phyloP scores from a whole-genome alignment of 345 rosid species.

The Hibiscus trionum region DNA sequence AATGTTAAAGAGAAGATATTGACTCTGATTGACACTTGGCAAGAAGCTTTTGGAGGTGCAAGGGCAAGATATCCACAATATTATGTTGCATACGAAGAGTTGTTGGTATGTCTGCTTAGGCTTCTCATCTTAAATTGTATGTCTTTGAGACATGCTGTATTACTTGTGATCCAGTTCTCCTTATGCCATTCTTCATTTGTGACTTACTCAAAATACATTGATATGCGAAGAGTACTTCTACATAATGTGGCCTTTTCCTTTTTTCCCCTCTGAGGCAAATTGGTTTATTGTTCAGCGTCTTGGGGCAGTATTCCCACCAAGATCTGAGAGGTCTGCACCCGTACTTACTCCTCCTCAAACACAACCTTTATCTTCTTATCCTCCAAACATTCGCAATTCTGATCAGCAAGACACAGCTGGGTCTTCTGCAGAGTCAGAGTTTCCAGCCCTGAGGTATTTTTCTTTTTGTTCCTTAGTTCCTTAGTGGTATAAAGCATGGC shows the following conservation, averaged over 20 bases:
- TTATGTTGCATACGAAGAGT: constrained; percentile 91
- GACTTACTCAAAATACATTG: background rate
- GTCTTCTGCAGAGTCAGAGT: constrained; percentile 77
- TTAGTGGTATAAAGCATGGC: constrained; percentile 5
- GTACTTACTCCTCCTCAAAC: constrained; percentile 95
- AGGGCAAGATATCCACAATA: constrained; percentile 99
- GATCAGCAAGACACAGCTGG: constrained; percentile 58
- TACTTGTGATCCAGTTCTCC: background rate
- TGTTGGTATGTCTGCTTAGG: constrained; percentile 56
- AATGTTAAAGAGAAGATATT: constrained; percentile 95
- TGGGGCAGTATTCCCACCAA: constrained; percentile 96
- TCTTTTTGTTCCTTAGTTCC: constrained; percentile 1
- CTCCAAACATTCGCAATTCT: constrained; percentile 62
- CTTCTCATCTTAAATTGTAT: constrained; percentile 7
- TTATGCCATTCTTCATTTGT: background rate
- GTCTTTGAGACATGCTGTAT: background rate
- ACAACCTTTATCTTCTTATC: constrained; percentile 81
- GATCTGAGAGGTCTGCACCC: constrained; percentile 84
- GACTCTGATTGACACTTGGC: constrained; percentile 90
- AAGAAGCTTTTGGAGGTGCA: constrained; percentile 98
- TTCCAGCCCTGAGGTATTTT: constrained; percentile 78
- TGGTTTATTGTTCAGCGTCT: constrained; percentile 62
- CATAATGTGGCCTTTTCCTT: constrained; percentile 5
- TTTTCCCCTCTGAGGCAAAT: constrained; percentile 8
- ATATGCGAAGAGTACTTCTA: constrained; percentile 1